phyloP scores from a whole-genome alignment of 78 protist genomes.

The slime mould (Dictyostelium discoideum) region dicty_2.7 NC_007088.5:3758501-3759000 shows the following conservation, averaged over 20 bases:
- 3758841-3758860: too few relatives aligned
- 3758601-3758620: neutral
- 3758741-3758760: neutral
- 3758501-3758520: neutral
- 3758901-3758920: too few relatives aligned
- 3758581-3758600: neutral
- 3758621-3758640: neutral
- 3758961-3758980: too few relatives aligned
- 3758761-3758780: too few relatives aligned
- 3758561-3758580: slow-evolving; percentile 1
- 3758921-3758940: too few relatives aligned
- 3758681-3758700: neutral
- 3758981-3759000: too few relatives aligned
- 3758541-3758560: neutral
- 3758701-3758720: neutral
- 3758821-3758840: too few relatives aligned
- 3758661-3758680: neutral
- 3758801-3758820: neutral
- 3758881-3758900: too few relatives aligned
- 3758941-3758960: too few relatives aligned
- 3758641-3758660: neutral
- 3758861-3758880: too few relatives aligned
- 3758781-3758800: too few relatives aligned
- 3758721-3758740: too few relatives aligned
- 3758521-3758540: neutral